Base-by-base conservation (phyloP, 805 yeast genomes). In the Cyberlindnera galapagoensis region DNA sequence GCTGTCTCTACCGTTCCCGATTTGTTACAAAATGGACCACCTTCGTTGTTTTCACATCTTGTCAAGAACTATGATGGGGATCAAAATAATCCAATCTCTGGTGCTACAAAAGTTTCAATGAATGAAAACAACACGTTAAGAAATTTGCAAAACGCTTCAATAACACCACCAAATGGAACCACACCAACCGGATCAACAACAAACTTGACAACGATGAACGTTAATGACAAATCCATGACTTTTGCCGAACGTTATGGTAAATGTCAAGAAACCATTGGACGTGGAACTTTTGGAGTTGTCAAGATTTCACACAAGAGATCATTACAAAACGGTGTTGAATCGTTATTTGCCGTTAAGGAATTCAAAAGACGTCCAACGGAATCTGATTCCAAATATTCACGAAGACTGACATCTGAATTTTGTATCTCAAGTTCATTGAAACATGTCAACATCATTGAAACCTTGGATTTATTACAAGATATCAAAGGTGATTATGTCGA, bases 281-380 rank as follows among this genome's bases (percentile, higher is more conserved):
- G 83, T 31, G 97, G 97, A 14, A 78, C 96, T 0, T 90, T 83
- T 63, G 98, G 98, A 13, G 85, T 86, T 28, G 97, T 90, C 14
- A 68, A 96, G 39, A 74, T 92, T 5, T 72, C 94, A 6, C 97
- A 88, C 63, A 80, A 80, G 54, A 76, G 72, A 47, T 15, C 31
- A 16, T n/a, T n/a, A n/a, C 43, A 60, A 8, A 49, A 44, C 23
- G 53, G 43, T 17, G 66, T 62, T n/a, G 78, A 73, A 44, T 58
- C 59, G 11, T 55, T 84, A 15, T 86, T 65, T 52, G 96, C 95
- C 0, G 95, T 86, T n/a, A 86, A 86, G 49, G 94, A 85, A 51
- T 87, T 85, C 54, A 75, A 76, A 41, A 63, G 74, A 36, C 69
- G 67, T 30, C 72, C 75, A 1, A 67, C 66, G 27, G 90, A 80